Percentiles rank a stretch among this genome's conserved stretches.
phyloP scores from a whole-genome alignment of 768 basidiomycete species.

The Lactifluus hygrophoroides region DNA sequence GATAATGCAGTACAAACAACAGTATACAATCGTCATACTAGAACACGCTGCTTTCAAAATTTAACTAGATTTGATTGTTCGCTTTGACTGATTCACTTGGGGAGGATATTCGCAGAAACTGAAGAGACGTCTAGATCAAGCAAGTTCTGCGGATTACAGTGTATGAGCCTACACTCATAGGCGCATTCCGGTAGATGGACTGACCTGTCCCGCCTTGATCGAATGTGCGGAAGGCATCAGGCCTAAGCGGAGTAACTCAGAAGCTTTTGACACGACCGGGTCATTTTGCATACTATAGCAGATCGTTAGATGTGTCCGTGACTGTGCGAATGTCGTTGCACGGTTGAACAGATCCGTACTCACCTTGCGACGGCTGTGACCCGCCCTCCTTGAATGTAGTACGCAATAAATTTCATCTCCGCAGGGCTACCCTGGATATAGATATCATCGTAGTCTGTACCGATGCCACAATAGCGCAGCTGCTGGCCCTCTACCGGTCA shows the following conservation, averaged over 20 bases:
- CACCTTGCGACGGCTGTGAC: slow-evolving; percentile 63
- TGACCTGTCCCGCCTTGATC: slow-evolving; percentile 65
- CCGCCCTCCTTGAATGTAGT: slow-evolving; percentile 58
- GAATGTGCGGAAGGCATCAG: slow-evolving; percentile 75
- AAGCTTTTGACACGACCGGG: slow-evolving; percentile 68
- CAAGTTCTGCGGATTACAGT: slow-evolving; percentile 22
- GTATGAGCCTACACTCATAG: neutral
- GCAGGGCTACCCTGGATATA: slow-evolving; percentile 66
- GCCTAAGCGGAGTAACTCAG: slow-evolving; percentile 68
- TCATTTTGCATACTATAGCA: slow-evolving; percentile 65
- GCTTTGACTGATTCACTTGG: neutral
- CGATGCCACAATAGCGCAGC: slow-evolving; percentile 75
- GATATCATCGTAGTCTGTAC: slow-evolving; percentile 63
- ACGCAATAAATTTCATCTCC: slow-evolving; percentile 83
- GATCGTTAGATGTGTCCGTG: neutral
- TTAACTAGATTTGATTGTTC: neutral
- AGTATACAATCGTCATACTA: neutral
- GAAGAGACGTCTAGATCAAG: slow-evolving; percentile 28
- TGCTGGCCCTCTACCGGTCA: slow-evolving; percentile 63
- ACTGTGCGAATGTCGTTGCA: neutral
- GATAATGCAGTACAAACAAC: neutral
- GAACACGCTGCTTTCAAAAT: neutral
- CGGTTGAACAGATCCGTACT: slow-evolving; percentile 5
- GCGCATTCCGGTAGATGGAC: neutral
- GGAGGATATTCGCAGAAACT: slow-evolving; percentile 16